Percentiles rank a stretch among this genome's conserved stretches.
phyloP scores from a whole-genome alignment of 208 protist species.

The Acanthamoeba lenticulata region DNA sequence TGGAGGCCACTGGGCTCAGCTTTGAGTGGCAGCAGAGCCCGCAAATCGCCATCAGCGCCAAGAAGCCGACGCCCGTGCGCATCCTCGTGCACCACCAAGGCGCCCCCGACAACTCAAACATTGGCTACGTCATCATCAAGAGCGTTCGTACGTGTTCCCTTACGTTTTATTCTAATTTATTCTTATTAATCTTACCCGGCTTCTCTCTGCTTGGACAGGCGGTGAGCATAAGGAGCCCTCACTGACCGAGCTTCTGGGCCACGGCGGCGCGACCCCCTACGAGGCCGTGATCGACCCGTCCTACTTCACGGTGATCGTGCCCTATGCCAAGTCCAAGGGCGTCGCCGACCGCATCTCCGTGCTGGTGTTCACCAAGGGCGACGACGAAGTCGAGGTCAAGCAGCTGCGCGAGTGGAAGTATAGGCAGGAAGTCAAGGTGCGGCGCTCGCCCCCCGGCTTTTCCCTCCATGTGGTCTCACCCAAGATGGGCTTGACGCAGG shows the following conservation, averaged over 20 bases:
- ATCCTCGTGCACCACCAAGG: slow-evolving; percentile 57
- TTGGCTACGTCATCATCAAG: slow-evolving; percentile 59
- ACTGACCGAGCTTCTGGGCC: slow-evolving; percentile 25
- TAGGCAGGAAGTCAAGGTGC: neutral
- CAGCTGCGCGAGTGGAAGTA: slow-evolving; percentile 43
- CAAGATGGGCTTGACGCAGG: neutral
- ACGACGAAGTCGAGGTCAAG: neutral
- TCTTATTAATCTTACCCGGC: neutral
- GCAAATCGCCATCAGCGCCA: slow-evolving; percentile 52
- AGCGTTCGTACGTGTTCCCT: slow-evolving; percentile 15
- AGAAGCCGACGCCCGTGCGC: slow-evolving; percentile 35
- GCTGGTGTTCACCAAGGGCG: slow-evolving; percentile 47
- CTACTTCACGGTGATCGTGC: slow-evolving; percentile 16
- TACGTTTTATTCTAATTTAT: neutral
- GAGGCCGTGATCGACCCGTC: slow-evolving; percentile 11
- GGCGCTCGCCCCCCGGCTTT: neutral
- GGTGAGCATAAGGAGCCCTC: slow-evolving; percentile 29
- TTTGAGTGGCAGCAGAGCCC: slow-evolving; percentile 62
- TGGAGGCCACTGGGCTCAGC: slow-evolving; percentile 22
- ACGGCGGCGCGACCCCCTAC: neutral
- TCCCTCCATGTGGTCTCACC: no score
- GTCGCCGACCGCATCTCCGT: slow-evolving; percentile 19
- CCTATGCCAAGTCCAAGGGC: slow-evolving; percentile 51
- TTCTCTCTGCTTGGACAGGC: neutral
- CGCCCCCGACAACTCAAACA: slow-evolving; percentile 36